Conservation (phyloP, 2,329 filamentous ascomycete genomes). For the Pseudogymnoascus sp. region DNA sequence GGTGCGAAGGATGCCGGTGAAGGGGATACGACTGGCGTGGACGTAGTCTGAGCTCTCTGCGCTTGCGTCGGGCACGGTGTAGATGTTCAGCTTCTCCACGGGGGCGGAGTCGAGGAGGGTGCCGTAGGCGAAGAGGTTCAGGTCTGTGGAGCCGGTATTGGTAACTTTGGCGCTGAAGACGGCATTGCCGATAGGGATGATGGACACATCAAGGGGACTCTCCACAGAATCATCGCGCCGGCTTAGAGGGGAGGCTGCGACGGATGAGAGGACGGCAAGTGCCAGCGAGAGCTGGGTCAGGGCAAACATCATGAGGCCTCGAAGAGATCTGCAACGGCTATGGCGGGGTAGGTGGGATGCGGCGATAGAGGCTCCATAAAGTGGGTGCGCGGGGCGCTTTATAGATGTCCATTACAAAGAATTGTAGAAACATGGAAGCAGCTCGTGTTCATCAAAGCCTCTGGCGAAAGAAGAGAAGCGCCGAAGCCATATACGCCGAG, state of each 20-base stretch:
- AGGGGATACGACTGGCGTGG: slow-evolving; percentile 26
- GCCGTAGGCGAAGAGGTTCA: slow-evolving; percentile 35
- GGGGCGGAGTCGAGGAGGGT: slow-evolving; percentile 35
- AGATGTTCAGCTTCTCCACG: slow-evolving; percentile 35
- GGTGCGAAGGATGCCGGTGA: slow-evolving; percentile 36
- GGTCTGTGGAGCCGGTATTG: slow-evolving; percentile 31
- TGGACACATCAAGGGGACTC: slow-evolving; percentile 19
- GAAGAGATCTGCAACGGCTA: slow-evolving; percentile 17
- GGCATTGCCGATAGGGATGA: slow-evolving; percentile 28
- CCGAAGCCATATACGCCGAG: not conserved
- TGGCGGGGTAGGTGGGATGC: not conserved
- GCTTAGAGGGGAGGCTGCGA: slow-evolving; percentile 19
- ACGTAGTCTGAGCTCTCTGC: not conserved
- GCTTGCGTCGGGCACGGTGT: slow-evolving; percentile 12
- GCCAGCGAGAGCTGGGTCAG: slow-evolving; percentile 21
- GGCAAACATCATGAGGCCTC: slow-evolving; percentile 20
- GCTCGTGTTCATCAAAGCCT: not conserved
- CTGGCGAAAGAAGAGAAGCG: not conserved
- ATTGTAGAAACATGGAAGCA: not conserved
- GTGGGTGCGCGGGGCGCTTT: not conserved
- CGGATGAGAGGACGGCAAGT: slow-evolving; percentile 11
- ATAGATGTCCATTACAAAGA: not conserved
- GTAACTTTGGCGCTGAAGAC: slow-evolving; percentile 34
- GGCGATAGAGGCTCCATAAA: not conserved
- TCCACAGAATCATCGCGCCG: slow-evolving; percentile 27